Percentiles rank a stretch among this genome's conserved stretches.
Evolutionary conservation across 805 yeast genomes (phyloP).

Genomic region (Saccharomycopsis sp.): DNA sequence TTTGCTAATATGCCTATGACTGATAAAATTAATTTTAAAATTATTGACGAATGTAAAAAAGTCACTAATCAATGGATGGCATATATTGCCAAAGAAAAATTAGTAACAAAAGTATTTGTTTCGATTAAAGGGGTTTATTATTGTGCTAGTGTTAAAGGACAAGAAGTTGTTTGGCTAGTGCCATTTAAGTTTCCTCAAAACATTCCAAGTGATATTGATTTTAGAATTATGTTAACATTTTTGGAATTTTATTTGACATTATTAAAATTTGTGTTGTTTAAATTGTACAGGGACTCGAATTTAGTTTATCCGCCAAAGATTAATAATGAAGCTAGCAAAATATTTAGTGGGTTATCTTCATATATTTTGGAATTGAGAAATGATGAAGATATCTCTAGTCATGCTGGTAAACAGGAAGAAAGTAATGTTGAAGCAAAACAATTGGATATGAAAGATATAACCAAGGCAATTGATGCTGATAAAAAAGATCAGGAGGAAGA

Average conservation of each 20-base stretch:
- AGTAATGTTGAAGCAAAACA: constrained; percentile 36
- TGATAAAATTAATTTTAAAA: constrained; percentile 66
- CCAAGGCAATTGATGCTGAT: constrained; percentile 35
- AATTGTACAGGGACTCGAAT: constrained; percentile 77
- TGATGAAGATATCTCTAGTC: constrained; percentile 29
- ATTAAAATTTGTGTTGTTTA: constrained; percentile 78
- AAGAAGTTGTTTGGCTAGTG: constrained; percentile 90
- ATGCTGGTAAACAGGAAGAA: constrained; percentile 27
- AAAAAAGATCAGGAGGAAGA: constrained; percentile 33
- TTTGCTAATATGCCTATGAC: constrained; percentile 87
- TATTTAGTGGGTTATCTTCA: constrained; percentile 84
- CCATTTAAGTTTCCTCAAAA: constrained; percentile 97
- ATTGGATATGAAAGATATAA: constrained; percentile 37
- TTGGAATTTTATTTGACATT: constrained; percentile 92
- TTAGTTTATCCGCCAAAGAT: constrained; percentile 89
- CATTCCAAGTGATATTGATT: constrained; percentile 90
- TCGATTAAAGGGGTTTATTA: constrained; percentile 96
- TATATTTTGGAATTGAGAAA: constrained; percentile 59
- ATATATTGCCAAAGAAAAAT: constrained; percentile 76
- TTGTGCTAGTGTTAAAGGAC: constrained; percentile 84
- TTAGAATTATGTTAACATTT: constrained; percentile 94
- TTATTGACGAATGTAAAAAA: constrained; percentile 81
- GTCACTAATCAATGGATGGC: constrained; percentile 95
- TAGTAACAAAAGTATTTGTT: constrained; percentile 83
- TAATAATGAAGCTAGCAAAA: constrained; percentile 52